These are phyloP conservation scores for Fragaria ananassa DNA, from an alignment of 306 rosid genomes.

Conservation along the genomic window DNA sequence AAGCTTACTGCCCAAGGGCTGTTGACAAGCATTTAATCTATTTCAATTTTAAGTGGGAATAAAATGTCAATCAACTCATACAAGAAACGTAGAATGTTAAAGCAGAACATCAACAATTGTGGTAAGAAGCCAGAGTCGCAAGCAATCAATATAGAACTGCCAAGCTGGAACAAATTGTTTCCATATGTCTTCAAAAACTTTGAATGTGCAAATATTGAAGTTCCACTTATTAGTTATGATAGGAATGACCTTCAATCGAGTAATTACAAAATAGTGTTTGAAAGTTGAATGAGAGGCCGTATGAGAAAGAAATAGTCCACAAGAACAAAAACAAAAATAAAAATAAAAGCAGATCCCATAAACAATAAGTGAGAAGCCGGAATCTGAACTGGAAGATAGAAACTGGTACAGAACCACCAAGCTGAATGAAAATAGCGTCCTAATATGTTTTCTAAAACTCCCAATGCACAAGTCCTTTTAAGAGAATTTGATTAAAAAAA, in stretches of 20 bases:
- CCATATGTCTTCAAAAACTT: background rate
- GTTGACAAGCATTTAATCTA: background rate
- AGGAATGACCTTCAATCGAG: background rate
- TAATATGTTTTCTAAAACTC: background rate
- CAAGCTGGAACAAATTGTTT: background rate
- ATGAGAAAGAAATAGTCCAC: background rate
- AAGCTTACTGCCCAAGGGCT: background rate
- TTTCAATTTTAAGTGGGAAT: background rate
- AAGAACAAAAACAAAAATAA: background rate
- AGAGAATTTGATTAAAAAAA: too few species aligned
- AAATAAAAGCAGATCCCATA: background rate
- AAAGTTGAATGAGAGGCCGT: background rate
- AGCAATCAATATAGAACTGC: background rate
- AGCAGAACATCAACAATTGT: background rate
- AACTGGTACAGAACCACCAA: background rate
- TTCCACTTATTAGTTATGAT: background rate
- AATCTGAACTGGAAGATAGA: background rate
- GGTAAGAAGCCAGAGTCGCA: background rate
- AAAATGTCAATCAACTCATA: background rate
- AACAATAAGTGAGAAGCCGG: background rate
- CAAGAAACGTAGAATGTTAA: background rate
- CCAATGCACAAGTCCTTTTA: background rate
- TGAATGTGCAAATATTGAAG: background rate
- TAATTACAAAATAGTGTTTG: background rate
- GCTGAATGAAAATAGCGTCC: background rate